Percentiles rank a stretch among this genome's conserved stretches.
These are phyloP conservation scores for Salix caprea DNA, from an alignment of 345 rosid genomes.

Conservation along the genomic window DNA sequence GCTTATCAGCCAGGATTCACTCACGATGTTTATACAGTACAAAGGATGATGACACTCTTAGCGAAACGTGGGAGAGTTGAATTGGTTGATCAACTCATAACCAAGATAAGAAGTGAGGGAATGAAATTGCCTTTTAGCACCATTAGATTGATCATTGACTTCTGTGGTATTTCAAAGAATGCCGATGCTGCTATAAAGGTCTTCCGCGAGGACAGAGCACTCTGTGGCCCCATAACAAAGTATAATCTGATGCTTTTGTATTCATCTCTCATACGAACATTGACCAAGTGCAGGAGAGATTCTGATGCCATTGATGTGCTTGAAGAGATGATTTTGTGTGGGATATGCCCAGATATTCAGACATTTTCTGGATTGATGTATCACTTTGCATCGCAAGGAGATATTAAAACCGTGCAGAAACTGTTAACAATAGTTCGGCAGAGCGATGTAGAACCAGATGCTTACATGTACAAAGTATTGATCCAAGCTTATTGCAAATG, in stretches of 20 bases:
- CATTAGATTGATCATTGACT: slow-evolving; percentile 64
- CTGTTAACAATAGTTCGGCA: slow-evolving; percentile 68
- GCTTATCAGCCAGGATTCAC: slow-evolving; percentile 75
- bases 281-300: slow-evolving; percentile 71
- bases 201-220: slow-evolving; percentile 50
- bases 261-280: slow-evolving; percentile 67
- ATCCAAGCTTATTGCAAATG: slow-evolving; percentile 76
- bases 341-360: slow-evolving; percentile 65
- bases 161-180: slow-evolving; percentile 78
- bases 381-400: slow-evolving; percentile 72
- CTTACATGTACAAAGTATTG: slow-evolving; percentile 65
- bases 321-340: slow-evolving; percentile 65
- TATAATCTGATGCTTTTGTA: slow-evolving; percentile 68
- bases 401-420: slow-evolving; percentile 66
- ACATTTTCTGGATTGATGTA: slow-evolving; percentile 82
- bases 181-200: slow-evolving; percentile 82
- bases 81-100: slow-evolving; percentile 61
- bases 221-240: slow-evolving; percentile 48
- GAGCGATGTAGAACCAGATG: slow-evolving; percentile 63
- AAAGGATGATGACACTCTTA: slow-evolving; percentile 72
- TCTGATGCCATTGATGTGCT: slow-evolving; percentile 56
- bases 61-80: slow-evolving; percentile 67
- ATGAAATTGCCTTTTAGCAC: slow-evolving; percentile 77
- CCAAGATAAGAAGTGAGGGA: slow-evolving; percentile 59
- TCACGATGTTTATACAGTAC: slow-evolving; percentile 68